Evolutionary conservation across 2,329 filamentous ascomycete species (phyloP), one percentile per base, ranked within the genome.

Genomic region (Trichoderma atroviride): DNA sequence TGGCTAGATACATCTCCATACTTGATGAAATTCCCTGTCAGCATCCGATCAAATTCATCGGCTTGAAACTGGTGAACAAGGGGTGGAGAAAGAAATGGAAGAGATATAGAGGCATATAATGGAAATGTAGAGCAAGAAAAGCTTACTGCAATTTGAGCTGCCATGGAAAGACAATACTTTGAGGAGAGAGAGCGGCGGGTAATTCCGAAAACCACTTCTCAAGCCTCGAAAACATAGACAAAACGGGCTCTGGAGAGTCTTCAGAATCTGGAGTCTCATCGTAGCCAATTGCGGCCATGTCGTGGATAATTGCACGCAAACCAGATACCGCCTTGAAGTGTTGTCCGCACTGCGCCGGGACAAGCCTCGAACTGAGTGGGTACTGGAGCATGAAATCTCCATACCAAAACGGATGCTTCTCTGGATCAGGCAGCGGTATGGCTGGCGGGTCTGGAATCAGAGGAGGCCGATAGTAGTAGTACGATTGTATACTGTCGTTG

Each of bases 131-230:
- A 22, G 6, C 16, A 22, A 19, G 27, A 53, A 64, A 53, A 9
- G 73, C 78, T 70, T 65, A 78, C 77, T 79, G 77, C 47, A 78
- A 56, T 53, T 76, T 75, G 22, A 79, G 67, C 22, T 79, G 77
- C 16, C 70, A 73, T 9, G 78, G 77, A 22, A 76, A 66, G 1
- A 74, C 76, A 9, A 77, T 75, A 4, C 71, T 73, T 4, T 43
- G 69, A 16, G 78, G 70, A 7, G 62, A 52, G 5, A 79, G 72
- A 2, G 71, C 68, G 10, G 68, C 53, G 1, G 75, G 76, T 22
- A 78, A 65, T 40, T 33, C 37, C 2, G 70, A 53, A 58, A 75
- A 75, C 77, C 77, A 79, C 5, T 19, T 55, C 19, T 69, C 55
- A 3, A 77, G 69, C 50, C 63, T 70, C 6, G 52, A 59, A 13